These are phyloP conservation scores for Linnemannia hyalina DNA, from an alignment of 192 early-diverging fungal species.

Conservation along the genomic window DNA sequence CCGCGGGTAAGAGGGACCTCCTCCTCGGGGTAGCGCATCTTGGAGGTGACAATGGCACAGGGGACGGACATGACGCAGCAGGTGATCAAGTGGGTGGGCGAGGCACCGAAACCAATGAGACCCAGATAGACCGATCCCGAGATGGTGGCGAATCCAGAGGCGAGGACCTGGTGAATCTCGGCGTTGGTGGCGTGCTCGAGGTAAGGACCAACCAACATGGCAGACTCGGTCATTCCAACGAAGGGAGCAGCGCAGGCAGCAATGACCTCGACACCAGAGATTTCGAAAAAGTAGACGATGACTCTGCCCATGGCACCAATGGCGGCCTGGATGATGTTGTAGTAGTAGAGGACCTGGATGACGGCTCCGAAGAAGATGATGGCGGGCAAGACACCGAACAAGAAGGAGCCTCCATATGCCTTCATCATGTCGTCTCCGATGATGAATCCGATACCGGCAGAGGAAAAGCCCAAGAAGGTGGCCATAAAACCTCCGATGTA, in stretches of 20 bases:
- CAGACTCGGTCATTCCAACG: slow-evolving; percentile 86
- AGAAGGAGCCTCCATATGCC: slow-evolving; percentile 66
- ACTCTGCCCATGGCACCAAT: slow-evolving; percentile 73
- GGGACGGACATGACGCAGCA: slow-evolving; percentile 95
- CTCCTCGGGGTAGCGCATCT: slow-evolving; percentile 88
- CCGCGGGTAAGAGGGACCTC: slow-evolving; percentile 85
- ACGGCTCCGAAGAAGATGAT: slow-evolving; percentile 91
- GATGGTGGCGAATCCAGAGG: slow-evolving; percentile 92
- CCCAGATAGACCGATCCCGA: slow-evolving; percentile 84
- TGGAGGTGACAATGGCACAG: slow-evolving; percentile 84
- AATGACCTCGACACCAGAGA: slow-evolving; percentile 87
- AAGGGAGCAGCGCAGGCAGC: slow-evolving; percentile 90
- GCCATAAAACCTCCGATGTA: slow-evolving; percentile 65
- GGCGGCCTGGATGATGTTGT: slow-evolving; percentile 86
- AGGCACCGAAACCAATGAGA: slow-evolving; percentile 80
- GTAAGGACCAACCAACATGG: slow-evolving; percentile 85
- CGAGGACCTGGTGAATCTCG: slow-evolving; percentile 90
- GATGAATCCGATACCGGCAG: slow-evolving; percentile 78
- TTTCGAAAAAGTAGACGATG: slow-evolving; percentile 76
- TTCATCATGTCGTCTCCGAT: slow-evolving; percentile 65
- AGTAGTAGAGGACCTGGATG: slow-evolving; percentile 87
- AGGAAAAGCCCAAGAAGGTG: slow-evolving; percentile 78
- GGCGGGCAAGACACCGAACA: slow-evolving; percentile 82
- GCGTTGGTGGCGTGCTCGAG: slow-evolving; percentile 85
- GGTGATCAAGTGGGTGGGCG: slow-evolving; percentile 77